Conservation (phyloP, 2,329 filamentous ascomycete genomes). For the Ascochyta rabiei region DNA sequence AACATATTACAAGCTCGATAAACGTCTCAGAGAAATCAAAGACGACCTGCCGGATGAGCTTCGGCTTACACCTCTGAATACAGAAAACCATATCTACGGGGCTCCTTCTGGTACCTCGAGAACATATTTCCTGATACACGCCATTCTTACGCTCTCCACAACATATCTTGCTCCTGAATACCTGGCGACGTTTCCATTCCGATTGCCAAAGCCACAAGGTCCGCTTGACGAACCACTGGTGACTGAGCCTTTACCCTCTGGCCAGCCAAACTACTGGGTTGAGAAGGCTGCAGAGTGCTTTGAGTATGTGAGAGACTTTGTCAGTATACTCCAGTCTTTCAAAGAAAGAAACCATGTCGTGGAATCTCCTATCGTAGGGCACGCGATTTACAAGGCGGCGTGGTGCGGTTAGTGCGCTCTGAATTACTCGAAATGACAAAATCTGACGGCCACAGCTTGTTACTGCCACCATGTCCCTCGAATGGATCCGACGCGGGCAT, state of each 20-base stretch:
- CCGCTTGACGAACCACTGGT: slow-evolving; percentile 67
- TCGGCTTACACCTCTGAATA: slow-evolving; percentile 65
- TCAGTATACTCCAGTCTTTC: slow-evolving; percentile 68
- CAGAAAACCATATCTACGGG: slow-evolving; percentile 67
- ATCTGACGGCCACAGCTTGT: slow-evolving; percentile 51
- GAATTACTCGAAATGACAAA: not conserved
- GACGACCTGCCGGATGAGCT: slow-evolving; percentile 62
- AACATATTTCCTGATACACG: slow-evolving; percentile 70
- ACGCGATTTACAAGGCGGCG: slow-evolving; percentile 70
- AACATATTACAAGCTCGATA: slow-evolving; percentile 60
- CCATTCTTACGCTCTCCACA: slow-evolving; percentile 67
- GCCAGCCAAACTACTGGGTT: slow-evolving; percentile 61
- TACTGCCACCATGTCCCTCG: slow-evolving; percentile 71
- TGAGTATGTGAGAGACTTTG: slow-evolving; percentile 65
- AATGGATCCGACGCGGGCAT: slow-evolving; percentile 67
- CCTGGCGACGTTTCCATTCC: slow-evolving; percentile 66
- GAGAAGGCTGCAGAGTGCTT: slow-evolving; percentile 68
- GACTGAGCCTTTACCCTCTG: slow-evolving; percentile 47
- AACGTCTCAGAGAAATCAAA: slow-evolving; percentile 61
- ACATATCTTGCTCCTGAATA: slow-evolving; percentile 74
- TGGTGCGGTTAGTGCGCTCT: slow-evolving; percentile 57
- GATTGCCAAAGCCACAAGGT: slow-evolving; percentile 59
- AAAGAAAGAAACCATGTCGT: slow-evolving; percentile 65
- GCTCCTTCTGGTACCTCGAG: slow-evolving; percentile 61
- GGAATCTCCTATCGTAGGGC: slow-evolving; percentile 71